Evolutionary conservation across 2,329 filamentous ascomycete species (phyloP), one percentile per base, ranked within the genome.

Genomic region (Beauveria pseudobassiana): DNA sequence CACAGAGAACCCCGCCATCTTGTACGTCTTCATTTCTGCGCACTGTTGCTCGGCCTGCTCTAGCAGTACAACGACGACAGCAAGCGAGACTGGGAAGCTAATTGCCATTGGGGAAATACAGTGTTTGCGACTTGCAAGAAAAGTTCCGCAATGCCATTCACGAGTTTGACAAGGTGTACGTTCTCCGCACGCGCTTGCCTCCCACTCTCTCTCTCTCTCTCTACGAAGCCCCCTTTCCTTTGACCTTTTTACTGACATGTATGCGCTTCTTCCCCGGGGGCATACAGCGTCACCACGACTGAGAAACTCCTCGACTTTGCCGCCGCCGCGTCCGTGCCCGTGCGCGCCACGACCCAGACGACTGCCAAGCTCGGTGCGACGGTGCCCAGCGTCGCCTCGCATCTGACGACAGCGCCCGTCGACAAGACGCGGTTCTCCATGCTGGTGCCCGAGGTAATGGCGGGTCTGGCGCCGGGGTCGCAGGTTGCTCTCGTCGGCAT

Each of bases 351-450:
- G 4, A 98, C 93, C 2, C 93, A 98, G 74, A 91, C 89, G 72
- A 83, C 83, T 51, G 79, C 83, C 42, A 88, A 89, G 60, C 87
- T 98, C 3, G 93, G 95, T 69, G 81, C 85, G 64, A 96, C 90
- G 38, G 90, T 95, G 64, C 70, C 86, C 4, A 87, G 95, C 70
- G 83, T 98, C 24, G 74, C 80, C 63, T 70, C 78, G 5, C 75
- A 82, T 51, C 79, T 87, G 59, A 69, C 79, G 62, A 82, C 84
- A 1, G 63, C 76, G 45, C 76, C 90, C 69, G 78, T 84, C 67
- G 93, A 98, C 80, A 98, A 98, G 78, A 93, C 91, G 5, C 82
- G 84, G 56, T 98, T 98, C 80, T 91, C 87, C 71, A 98, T 98
- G 93, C 82, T 86, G 72, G 85, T 89, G 2, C 88, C 91, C 0